Base-by-base conservation (phyloP, 331 rosid species). In the Pyrus hybrid region DNA sequence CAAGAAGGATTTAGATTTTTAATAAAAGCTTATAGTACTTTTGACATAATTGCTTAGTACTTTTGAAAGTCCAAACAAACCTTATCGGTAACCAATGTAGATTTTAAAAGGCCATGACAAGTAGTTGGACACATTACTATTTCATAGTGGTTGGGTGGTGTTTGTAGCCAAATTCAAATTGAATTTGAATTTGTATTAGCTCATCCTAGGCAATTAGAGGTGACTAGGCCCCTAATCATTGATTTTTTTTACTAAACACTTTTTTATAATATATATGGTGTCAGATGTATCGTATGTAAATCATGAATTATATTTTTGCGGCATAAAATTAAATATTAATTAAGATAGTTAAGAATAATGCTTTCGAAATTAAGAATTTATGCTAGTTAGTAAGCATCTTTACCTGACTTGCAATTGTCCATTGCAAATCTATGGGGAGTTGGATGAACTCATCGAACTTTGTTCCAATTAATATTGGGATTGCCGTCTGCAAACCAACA, bases 401-500 rank as follows among this genome's bases (percentile, higher is more conserved):
- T 86, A 94, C 99, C 97, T 94, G 84, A 68, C 88, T 87, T 60
- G 96, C 99, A 22, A 94, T 90, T 53, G 96, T 86, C 99, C 99
- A 91, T 63, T 94, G 99, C 91, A 94, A 62, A 85, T 94, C 99
- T 65, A 94, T 81, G 8, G 99, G 99, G 51, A 94, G 99, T 69
- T 92, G 99, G 85, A 94, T 92, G 85, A 94, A 94, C 57, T 94
- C 99, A 51, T 94, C 99, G 76, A 91, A 94, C 82, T 93, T 93
- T 64, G 97, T 90, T 80, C 98, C 98, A 70, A 93, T 81, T 80
- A 93, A 82, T 49, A 93, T 86, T 54, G 97, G 99, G 80, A 94
- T 88, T 81, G 96, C 99, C 2, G 92, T 85, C 99, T 94, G 49
- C 79, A 32, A 53, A 8, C 13, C 18, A 32, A 5, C 17, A 5